A percentile compares a stretch with the other conserved stretches of the same genome.
Conservation (phyloP, 139 green algal genomes). For the Coelastrella sp. region DNA sequence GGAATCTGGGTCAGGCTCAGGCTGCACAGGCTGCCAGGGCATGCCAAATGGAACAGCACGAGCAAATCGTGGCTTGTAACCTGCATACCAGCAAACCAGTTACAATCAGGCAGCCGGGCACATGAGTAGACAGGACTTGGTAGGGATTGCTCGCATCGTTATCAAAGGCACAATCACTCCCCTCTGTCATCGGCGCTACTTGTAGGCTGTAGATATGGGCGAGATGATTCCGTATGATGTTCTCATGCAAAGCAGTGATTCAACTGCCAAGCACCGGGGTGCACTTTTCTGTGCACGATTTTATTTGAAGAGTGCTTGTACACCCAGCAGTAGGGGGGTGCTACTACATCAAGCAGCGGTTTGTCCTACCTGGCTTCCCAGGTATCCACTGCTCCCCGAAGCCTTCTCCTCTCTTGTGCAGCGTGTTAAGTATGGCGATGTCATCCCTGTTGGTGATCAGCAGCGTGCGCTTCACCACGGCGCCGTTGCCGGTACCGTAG, state of each 20-base stretch:
- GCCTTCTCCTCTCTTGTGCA: slow-evolving; percentile 51
- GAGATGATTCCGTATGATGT: too few species aligned
- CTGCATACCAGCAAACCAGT: neutral
- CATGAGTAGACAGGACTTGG: too few species aligned
- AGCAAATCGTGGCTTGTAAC: neutral
- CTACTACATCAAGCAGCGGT: neutral
- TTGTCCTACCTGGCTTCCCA: slow-evolving; percentile 4
- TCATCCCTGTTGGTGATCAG: slow-evolving; percentile 35
- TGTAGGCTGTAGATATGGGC: neutral
- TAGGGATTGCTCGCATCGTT: too few species aligned
- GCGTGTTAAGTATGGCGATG: slow-evolving; percentile 61
- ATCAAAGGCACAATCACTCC: too few species aligned
- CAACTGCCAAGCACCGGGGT: too few species aligned
- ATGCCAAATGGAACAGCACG: neutral
- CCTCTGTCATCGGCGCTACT: too few species aligned
- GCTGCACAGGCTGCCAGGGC: neutral
- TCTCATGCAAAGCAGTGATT: too few species aligned
- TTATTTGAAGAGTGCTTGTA: too few species aligned
- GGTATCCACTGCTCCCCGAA: slow-evolving; percentile 36
- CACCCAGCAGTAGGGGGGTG: too few species aligned
- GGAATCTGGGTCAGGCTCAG: neutral
- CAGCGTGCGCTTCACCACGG: neutral
- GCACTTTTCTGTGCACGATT: too few species aligned
- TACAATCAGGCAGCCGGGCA: neutral
- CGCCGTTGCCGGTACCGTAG: neutral